These are phyloP conservation scores for Ampelocalamus luodianensis DNA, from an alignment of 176 grass and related monocot species.

Conservation along the genomic window DNA sequence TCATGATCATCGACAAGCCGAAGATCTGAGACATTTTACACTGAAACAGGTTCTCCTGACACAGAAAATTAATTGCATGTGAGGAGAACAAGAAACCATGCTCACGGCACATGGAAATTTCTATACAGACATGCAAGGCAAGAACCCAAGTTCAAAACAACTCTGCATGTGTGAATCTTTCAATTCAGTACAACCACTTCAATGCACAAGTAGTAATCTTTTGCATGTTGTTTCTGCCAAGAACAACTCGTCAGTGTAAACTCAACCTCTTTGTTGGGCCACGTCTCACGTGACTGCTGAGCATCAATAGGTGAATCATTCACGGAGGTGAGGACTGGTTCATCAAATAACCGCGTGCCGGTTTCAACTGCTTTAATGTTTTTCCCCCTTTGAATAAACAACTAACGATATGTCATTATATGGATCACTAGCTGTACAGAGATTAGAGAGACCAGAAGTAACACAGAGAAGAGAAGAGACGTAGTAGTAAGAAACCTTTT, in stretches of 20 bases:
- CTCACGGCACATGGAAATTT: conserved; percentile 32
- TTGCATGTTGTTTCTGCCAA: not conserved
- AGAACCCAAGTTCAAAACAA: conserved; percentile 8
- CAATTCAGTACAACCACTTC: not conserved
- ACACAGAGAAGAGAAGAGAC: not conserved
- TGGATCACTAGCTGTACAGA: not conserved
- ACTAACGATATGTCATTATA: not conserved
- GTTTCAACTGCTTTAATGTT: not conserved
- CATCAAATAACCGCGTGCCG: not conserved
- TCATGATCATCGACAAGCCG: not conserved
- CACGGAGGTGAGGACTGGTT: not conserved
- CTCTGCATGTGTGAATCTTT: not conserved
- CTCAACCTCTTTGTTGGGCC: not conserved
- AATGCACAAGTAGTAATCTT: conserved; percentile 2
- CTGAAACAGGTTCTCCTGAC: conserved; percentile 30
- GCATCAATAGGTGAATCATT: conserved; percentile 3
- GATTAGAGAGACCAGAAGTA: not conserved
- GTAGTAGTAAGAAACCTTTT: not conserved
- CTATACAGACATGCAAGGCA: not conserved
- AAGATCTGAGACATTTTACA: conserved; percentile 32
- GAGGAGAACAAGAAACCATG: conserved; percentile 23
- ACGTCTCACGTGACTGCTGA: conserved; percentile 13
- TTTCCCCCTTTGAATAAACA: not conserved
- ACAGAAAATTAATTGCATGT: conserved; percentile 30
- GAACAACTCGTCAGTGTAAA: not conserved